phyloP scores from a whole-genome alignment of 2,329 filamentous ascomycete genomes.

The Botrytis fabae region DNA sequence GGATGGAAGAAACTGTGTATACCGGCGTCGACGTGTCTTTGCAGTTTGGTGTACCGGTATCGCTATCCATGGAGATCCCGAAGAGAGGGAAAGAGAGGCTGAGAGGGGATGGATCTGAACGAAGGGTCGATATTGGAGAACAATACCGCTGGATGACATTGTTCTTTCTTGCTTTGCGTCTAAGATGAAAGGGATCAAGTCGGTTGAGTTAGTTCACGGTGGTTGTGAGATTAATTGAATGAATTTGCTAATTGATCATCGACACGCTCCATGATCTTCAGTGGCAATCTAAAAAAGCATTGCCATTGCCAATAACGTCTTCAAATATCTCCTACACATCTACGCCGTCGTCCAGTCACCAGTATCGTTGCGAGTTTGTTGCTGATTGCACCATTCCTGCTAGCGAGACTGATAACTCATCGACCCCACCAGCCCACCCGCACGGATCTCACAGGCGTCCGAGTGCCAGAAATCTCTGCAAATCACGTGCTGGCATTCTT shows the following conservation, averaged over 20 bases:
- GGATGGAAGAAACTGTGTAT: not conserved
- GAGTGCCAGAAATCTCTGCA: slow-evolving; percentile 15
- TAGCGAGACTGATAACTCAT: not conserved
- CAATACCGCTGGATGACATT: not conserved
- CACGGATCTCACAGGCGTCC: fast-evolving
- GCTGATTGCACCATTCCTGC: not conserved
- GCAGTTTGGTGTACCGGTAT: not conserved
- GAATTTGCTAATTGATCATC: not conserved
- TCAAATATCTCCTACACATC: not conserved
- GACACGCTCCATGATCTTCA: not conserved
- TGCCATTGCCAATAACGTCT: not conserved
- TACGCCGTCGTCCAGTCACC: too few relatives aligned
- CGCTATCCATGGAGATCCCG: not conserved
- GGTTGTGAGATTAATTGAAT: not conserved
- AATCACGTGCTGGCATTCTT: slow-evolving; percentile 5
- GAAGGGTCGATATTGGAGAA: not conserved
- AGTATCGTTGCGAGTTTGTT: not conserved
- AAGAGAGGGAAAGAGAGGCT: not conserved
- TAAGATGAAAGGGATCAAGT: not conserved
- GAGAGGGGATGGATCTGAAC: not conserved
- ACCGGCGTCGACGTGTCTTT: not conserved
- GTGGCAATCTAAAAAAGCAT: not conserved
- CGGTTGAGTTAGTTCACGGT: too few relatives aligned
- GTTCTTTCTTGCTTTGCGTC: not conserved
- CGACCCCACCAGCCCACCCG: slow-evolving; percentile 3